phyloP scores from a whole-genome alignment of 73 alveolate species.

The Paramecium sonneborni region DNA sequence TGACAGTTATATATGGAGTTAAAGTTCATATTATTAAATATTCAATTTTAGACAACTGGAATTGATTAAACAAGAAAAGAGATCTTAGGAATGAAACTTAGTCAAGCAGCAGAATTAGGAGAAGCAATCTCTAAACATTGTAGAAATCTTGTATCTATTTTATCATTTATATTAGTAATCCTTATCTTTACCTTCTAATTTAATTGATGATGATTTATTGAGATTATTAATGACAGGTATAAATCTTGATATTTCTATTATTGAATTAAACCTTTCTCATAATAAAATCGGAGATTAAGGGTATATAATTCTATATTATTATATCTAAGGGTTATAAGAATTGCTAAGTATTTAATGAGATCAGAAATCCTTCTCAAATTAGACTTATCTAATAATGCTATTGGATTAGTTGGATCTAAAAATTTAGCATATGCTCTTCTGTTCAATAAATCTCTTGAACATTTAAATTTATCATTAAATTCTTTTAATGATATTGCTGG shows the following conservation, averaged over 20 bases:
- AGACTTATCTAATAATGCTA: constrained; percentile 78
- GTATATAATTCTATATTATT: not conserved
- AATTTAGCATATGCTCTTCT: constrained; percentile 80
- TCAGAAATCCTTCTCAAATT: constrained; percentile 75
- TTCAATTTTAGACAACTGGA: constrained; percentile 52
- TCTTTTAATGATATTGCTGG: constrained; percentile 89
- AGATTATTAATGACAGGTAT: constrained; percentile 68
- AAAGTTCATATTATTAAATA: constrained; percentile 12
- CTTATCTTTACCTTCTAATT: constrained; percentile 65
- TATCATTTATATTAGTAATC: not conserved
- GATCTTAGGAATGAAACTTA: constrained; percentile 84
- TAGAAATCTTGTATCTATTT: constrained; percentile 38
- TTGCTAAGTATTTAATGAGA: constrained; percentile 80
- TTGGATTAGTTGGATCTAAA: constrained; percentile 85
- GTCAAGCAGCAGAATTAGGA: constrained; percentile 73
- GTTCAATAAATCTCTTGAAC: constrained; percentile 74
- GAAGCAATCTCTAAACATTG: constrained; percentile 66
- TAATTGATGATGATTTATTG: constrained; percentile 71
- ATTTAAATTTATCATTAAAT: constrained; percentile 75
- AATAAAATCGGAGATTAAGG: constrained; percentile 85
- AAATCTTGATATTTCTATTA: constrained; percentile 68
- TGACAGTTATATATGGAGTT: constrained; percentile 83
- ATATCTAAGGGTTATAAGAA: constrained; percentile 65
- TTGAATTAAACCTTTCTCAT: constrained; percentile 82
- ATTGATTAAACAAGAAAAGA: constrained; percentile 80